Base-by-base conservation (phyloP, 768 basidiomycete genomes). In the Amanita fuliginea region DNA sequence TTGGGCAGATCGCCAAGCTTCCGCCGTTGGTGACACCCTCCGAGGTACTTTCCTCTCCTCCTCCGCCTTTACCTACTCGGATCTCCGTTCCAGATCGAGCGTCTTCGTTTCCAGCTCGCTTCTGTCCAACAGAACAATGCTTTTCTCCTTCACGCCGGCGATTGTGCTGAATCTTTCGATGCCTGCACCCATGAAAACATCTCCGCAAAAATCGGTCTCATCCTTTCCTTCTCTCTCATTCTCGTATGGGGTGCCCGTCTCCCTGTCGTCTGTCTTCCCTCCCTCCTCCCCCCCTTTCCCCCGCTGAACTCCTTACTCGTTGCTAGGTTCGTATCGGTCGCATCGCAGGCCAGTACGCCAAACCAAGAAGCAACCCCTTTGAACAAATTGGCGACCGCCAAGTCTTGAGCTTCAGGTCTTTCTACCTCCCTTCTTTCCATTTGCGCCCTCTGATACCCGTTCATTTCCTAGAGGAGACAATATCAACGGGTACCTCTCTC, bases 141-240 rank as follows among this genome's bases (percentile, higher is more conserved):
- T 0, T 98, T 99, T 66, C 73, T 99, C 33, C 75, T 99, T 2
- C 96, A 99, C 54, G 96, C 96, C 0, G 96, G 96, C 2, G 96
- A 99, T 60, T 99, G 96, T 58, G 93, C 91, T n/a, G 90, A 94
- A 64, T 86, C 88, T 62, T 94, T 95, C 59, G 85, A 88, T 57
- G 90, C 89, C 0, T 93, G 90, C 62, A 91, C 87, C 0, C 79
- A 89, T 54, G 79, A 89, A 67, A 88, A 90, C 56, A 89, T 95
- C 53, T 80, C 88, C 32, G 78, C 81, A 16, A 91, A 92, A 62
- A 84, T 95, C 49, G 88, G 88, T 1, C 75, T 96, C 30, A 91
- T 98, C 59, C 75, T 99, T 8, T 90, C 93, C 4, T 95, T 97
- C 73, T 95, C 92, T 6, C 74, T 99, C 42, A 89, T 99, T 56